Conservation (phyloP, 2,329 filamentous ascomycete genomes). For the Ophiocordyceps robertsii region DNA sequence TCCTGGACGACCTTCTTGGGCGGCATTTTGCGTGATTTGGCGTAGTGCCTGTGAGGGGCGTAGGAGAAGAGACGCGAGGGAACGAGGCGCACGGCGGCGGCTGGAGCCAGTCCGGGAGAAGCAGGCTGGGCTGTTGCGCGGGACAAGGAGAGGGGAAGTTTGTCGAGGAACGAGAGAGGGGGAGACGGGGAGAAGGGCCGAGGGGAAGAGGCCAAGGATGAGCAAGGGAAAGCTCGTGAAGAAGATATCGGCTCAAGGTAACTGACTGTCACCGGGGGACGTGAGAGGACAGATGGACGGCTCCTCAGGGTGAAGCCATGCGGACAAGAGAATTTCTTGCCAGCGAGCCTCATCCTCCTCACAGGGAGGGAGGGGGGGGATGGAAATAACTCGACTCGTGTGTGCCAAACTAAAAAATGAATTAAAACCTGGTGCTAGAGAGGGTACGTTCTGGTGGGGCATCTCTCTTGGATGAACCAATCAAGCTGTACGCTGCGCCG, state of each 20-base stretch:
- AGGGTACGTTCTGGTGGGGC: not conserved
- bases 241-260: too few species aligned
- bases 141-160: not conserved
- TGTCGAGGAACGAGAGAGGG: not conserved
- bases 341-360: not conserved
- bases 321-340: not conserved
- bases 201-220: not conserved
- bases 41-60: conserved; percentile 41
- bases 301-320: not conserved
- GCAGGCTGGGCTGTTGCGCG: conserved; percentile 26
- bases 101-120: conserved; percentile 35
- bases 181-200: not conserved
- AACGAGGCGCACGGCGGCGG: conserved; percentile 17
- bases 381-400: not conserved
- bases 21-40: conserved; percentile 65
- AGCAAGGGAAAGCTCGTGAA: not conserved
- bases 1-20: conserved; percentile 87
- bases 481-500: too few species aligned
- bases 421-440: too few species aligned
- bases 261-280: not conserved
- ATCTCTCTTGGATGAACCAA: too few species aligned
- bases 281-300: not conserved
- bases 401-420: not conserved
- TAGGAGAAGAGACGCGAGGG: conserved; percentile 30
- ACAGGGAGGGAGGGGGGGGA: not conserved